Conservation (phyloP, 805 yeast genomes). For the Monosporozyma siamensis region DNA sequence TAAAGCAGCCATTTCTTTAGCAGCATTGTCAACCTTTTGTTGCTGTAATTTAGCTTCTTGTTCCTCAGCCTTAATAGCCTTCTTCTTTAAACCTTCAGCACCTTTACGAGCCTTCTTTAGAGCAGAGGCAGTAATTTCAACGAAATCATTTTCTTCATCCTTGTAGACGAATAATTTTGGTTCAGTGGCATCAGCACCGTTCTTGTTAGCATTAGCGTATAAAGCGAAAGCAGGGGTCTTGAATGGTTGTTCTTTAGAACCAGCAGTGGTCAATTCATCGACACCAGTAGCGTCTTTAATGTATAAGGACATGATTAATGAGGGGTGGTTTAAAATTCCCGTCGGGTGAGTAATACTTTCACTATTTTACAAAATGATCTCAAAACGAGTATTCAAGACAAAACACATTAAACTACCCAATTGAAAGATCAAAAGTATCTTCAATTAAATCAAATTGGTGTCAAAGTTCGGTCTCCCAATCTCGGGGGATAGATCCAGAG, state of each 20-base stretch:
- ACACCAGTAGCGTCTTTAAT: slow-evolving; percentile 67
- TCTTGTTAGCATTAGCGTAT: slow-evolving; percentile 29
- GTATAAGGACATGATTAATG: slow-evolving; percentile 36
- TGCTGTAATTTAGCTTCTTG: slow-evolving; percentile 42
- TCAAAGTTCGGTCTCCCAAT: too few relatives aligned
- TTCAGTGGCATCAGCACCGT: slow-evolving; percentile 32
- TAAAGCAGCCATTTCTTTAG: slow-evolving; percentile 68
- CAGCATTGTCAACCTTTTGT: slow-evolving; percentile 61
- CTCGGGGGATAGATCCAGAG: too few relatives aligned
- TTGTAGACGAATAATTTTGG: slow-evolving; percentile 47
- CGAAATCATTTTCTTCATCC: slow-evolving; percentile 34
- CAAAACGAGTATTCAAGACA: too few relatives aligned
- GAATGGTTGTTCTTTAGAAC: slow-evolving; percentile 63
- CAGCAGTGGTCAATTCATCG: slow-evolving; percentile 50
- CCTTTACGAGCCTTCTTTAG: slow-evolving; percentile 95
- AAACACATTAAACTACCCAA: too few relatives aligned
- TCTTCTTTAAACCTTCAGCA: slow-evolving; percentile 81
- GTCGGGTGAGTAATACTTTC: too few relatives aligned
- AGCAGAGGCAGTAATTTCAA: slow-evolving; percentile 80
- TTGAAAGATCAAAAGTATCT: too few relatives aligned
- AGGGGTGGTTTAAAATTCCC: too few relatives aligned
- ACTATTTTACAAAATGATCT: too few relatives aligned
- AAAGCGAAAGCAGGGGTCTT: slow-evolving; percentile 80
- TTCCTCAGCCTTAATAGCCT: slow-evolving; percentile 44
- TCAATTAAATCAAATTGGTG: too few relatives aligned